Base-by-base conservation (phyloP, 2,329 filamentous ascomycete genomes). In the Calonectria leucothoes region DNA sequence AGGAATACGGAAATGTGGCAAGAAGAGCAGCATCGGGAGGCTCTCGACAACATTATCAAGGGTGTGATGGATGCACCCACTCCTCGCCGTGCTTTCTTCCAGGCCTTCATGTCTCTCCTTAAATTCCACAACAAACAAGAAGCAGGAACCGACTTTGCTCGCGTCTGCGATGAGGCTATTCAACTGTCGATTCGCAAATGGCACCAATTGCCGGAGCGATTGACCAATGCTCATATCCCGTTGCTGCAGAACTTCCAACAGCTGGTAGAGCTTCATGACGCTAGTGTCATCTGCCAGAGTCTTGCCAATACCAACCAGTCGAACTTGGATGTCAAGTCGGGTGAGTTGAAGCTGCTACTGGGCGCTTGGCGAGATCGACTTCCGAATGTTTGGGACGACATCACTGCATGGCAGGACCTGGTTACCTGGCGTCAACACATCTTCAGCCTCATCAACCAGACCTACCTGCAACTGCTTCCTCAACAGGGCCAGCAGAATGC, bases 361-460 rank as follows among this genome's bases (percentile, higher is more conserved):
- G 95, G 95, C 69, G 97, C 96, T 10, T 99, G 97, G 97, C 93
- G 97, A 71, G 97, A 99, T 82, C 92, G 97, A 63, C 87, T 99
- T 66, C 97, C 97, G 2, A 99, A 99, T 82, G 94, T 98, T 4
- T 99, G 97, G 97, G 97, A 99, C 83, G 97, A 99, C 83, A 99
- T 99, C 84, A 98, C 97, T 76, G 95, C 97, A 48, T 99, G 97
- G 97, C 97, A 99, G 84, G 97, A 99, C 82, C 88, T 99, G 49
- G 97, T 99, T n/a, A 99, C 97, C 1, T 99, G 97, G 97, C 93
- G 97, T 78, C 97, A 99, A 83, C 97, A 99, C 84, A 98, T 99
- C 74, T 99, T 99, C 87, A 94, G 95, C 71, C 90, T 99, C 29
- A 98, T 99, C 86, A 99, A 99, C 83, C 92, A 91, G 63, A 98